These are phyloP conservation scores for Talaromyces thailandensis DNA, from an alignment of 495 filamentous ascomycete species.

Conservation along the genomic window DNA sequence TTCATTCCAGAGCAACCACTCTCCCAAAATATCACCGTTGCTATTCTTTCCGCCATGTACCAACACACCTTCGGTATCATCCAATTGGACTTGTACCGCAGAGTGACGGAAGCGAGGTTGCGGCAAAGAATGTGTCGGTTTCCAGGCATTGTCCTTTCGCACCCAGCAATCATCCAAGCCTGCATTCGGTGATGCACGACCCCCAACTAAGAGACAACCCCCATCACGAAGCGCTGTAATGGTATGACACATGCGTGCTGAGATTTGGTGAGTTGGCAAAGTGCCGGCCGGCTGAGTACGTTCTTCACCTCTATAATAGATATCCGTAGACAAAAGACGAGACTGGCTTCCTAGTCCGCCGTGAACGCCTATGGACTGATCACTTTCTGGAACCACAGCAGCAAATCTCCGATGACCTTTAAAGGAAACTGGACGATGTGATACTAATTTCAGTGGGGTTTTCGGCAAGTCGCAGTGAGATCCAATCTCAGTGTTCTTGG, in stretches of 20 bases:
- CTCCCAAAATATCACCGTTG: slow-evolving; percentile 42
- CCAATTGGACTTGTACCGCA: slow-evolving; percentile 41
- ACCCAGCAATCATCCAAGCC: slow-evolving; percentile 67
- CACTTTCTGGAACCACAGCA: slow-evolving; percentile 27
- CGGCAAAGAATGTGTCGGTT: slow-evolving; percentile 51
- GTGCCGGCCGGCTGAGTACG: slow-evolving; percentile 8
- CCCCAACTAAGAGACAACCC: slow-evolving; percentile 62
- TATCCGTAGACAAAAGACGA: slow-evolving; percentile 51
- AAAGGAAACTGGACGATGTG: slow-evolving; percentile 10
- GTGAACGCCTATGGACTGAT: slow-evolving; percentile 35
- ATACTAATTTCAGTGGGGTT: slow-evolving; percentile 7
- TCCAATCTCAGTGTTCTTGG: not conserved
- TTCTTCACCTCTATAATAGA: slow-evolving; percentile 33
- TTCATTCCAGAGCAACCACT: slow-evolving; percentile 57
- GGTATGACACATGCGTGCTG: slow-evolving; percentile 67
- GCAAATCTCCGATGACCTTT: slow-evolving; percentile 31
- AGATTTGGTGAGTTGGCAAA: slow-evolving; percentile 29
- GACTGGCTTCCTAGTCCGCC: slow-evolving; percentile 55
- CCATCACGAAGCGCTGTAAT: slow-evolving; percentile 47
- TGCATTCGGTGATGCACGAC: slow-evolving; percentile 62
- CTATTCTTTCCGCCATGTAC: slow-evolving; percentile 64
- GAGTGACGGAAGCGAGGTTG: slow-evolving; percentile 64
- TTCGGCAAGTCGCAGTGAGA: slow-evolving; percentile 7
- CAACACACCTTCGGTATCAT: slow-evolving; percentile 35
- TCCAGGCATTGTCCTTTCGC: slow-evolving; percentile 50